phyloP scores from a whole-genome alignment of 1,284 basidiomycete genomes.

The Rhodotorula sp. region DNA sequence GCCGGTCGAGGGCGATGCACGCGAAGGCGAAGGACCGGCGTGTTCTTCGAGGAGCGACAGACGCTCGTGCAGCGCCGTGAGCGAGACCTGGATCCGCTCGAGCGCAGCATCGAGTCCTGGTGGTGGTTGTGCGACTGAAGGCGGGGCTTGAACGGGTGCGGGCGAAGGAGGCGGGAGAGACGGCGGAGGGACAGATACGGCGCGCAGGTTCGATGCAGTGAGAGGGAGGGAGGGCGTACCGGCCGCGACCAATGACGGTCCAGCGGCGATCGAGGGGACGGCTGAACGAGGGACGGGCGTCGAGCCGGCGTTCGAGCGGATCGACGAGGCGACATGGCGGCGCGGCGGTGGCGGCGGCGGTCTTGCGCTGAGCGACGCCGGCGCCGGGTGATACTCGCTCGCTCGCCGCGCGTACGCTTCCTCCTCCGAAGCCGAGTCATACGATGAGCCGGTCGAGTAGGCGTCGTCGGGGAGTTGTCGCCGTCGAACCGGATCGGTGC shows the following conservation, averaged over 20 bases:
- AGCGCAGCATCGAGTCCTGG: slow-evolving; percentile 65
- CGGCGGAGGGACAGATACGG: not conserved
- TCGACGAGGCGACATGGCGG: not conserved
- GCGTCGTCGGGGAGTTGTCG: not conserved
- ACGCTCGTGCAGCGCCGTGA: slow-evolving; percentile 85
- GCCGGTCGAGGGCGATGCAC: not conserved
- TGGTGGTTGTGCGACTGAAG: slow-evolving; percentile 3
- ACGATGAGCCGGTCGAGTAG: not conserved
- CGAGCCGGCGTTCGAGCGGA: not conserved
- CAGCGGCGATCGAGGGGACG: not conserved
- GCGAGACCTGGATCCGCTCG: slow-evolving; percentile 79
- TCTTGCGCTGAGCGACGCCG: not conserved
- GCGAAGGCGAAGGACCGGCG: slow-evolving; percentile 36
- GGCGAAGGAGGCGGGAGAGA: not conserved
- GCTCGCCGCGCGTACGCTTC: not conserved
- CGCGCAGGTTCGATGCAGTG: slow-evolving; percentile 5
- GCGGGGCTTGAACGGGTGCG: not conserved
- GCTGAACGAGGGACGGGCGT: not conserved
- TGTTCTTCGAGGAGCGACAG: slow-evolving; percentile 67
- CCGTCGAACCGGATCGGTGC: slow-evolving; percentile 8
- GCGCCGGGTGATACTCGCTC: slow-evolving; percentile 6
- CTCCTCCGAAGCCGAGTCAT: not conserved
- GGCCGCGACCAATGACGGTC: not conserved
- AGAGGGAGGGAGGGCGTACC: not conserved
- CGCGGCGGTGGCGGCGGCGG: no score